phyloP scores from a whole-genome alignment of 371 early-diverging fungal genomes.

The Rhizopus delemar region DNA sequence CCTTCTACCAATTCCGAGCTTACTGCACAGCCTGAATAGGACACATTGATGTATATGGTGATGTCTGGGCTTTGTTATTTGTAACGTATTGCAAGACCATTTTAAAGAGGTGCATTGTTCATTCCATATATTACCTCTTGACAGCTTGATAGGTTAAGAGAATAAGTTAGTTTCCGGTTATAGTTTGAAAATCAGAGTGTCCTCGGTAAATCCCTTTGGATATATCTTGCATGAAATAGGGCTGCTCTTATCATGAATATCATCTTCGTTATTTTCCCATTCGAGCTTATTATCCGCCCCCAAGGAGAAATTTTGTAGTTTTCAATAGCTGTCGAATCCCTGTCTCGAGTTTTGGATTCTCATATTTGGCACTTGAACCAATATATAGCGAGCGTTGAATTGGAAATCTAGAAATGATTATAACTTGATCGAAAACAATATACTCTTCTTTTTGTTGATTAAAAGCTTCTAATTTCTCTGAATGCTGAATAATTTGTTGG shows the following conservation, averaged over 20 bases:
- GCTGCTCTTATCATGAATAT: too few relatives aligned
- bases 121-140: background rate
- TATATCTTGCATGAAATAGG: background rate
- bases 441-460: constrained; percentile 11
- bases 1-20: background rate
- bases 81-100: constrained; percentile 7
- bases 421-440: background rate
- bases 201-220: background rate
- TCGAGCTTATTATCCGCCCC: background rate
- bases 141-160: too few relatives aligned
- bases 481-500: background rate
- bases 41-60: constrained; percentile 15
- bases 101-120: background rate
- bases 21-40: constrained; percentile 19
- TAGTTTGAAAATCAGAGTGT: background rate
- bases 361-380: background rate
- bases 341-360: background rate
- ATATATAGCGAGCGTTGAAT: constrained; percentile 12
- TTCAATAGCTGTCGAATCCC: background rate
- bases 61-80: too few relatives aligned
- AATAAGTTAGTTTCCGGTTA: background rate
- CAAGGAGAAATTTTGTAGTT: background rate
- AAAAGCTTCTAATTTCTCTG: constrained; percentile 1
- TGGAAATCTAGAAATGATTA: constrained; percentile 11
- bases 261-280: constrained; percentile 7